phyloP scores from a whole-genome alignment of 2,329 filamentous ascomycete species.

The Nigrograna mackinnonii region DNA sequence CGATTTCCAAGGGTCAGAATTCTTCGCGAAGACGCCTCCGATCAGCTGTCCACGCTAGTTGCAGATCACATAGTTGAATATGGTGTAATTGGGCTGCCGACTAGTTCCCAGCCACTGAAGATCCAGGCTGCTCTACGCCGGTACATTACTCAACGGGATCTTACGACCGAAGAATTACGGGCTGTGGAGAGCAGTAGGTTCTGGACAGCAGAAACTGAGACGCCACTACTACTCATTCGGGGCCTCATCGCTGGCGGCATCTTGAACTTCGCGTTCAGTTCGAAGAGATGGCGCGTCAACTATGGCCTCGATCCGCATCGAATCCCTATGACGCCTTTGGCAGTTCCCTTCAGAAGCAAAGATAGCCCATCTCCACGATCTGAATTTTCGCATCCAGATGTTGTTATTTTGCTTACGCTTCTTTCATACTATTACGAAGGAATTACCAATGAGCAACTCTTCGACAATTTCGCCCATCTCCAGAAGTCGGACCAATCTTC shows the following conservation, averaged over 20 bases:
- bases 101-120: constrained; percentile 33
- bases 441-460: not conserved
- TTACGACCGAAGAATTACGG: not conserved
- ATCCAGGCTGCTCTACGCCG: constrained; percentile 8
- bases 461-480: not conserved
- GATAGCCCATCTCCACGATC: not conserved
- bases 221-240: not conserved
- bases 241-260: not conserved
- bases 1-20: not conserved
- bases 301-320: not conserved
- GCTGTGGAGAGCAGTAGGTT: not conserved
- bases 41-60: not conserved
- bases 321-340: not conserved
- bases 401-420: not conserved
- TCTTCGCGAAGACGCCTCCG: not conserved
- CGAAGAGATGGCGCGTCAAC: not conserved
- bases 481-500: not conserved
- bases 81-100: too few relatives aligned
- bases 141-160: not conserved
- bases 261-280: not conserved
- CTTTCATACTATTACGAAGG: not conserved
- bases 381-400: not conserved
- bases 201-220: not conserved
- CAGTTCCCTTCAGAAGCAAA: not conserved
- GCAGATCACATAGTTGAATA: not conserved